Conservation (phyloP, 108 stramenopile species). For the Cylindrotheca fusiformis region DNA sequence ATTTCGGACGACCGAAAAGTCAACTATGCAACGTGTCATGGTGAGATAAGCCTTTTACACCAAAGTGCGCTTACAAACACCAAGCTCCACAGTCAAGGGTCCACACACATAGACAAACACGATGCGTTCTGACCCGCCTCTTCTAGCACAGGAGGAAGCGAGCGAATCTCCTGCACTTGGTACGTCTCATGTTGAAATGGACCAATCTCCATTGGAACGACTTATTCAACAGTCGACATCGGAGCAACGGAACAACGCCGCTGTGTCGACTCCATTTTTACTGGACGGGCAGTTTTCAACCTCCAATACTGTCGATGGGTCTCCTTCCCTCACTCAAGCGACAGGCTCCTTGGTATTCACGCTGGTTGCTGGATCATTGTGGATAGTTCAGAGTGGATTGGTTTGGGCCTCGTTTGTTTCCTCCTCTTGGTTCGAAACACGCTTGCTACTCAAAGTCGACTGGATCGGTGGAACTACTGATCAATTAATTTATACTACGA, state of each 20-base stretch:
- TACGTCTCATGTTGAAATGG: conserved; percentile 2
- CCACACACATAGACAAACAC: no score
- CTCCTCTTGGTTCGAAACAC: conserved; percentile 37
- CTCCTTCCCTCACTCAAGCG: no score
- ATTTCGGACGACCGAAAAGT: no score
- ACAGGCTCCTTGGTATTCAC: conserved; percentile 5
- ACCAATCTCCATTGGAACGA: conserved; percentile 32
- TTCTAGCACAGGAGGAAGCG: not conserved
- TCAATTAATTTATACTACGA: conserved; percentile 15
- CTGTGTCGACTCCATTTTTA: not conserved
- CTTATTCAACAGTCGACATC: conserved; percentile 31
- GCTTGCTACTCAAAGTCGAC: conserved; percentile 10
- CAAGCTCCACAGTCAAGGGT: no score
- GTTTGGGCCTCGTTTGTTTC: conserved; percentile 48
- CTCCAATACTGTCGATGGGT: not conserved
- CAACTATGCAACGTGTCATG: no score
- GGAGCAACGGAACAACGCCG: conserved; percentile 8
- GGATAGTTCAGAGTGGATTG: conserved; percentile 32
- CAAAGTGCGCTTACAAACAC: no score
- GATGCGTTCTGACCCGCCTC: not conserved
- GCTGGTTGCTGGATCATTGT: conserved; percentile 27
- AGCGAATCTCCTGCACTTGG: conserved; percentile 12
- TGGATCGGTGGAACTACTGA: conserved; percentile 7
- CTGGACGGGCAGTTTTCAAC: not conserved
- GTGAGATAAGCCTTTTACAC: no score